A percentile compares a stretch with the other conserved stretches of the same genome.
These are phyloP conservation scores for Aspergillus candidus DNA, from an alignment of 2,329 filamentous ascomycete genomes.

Conservation along the genomic window DNA sequence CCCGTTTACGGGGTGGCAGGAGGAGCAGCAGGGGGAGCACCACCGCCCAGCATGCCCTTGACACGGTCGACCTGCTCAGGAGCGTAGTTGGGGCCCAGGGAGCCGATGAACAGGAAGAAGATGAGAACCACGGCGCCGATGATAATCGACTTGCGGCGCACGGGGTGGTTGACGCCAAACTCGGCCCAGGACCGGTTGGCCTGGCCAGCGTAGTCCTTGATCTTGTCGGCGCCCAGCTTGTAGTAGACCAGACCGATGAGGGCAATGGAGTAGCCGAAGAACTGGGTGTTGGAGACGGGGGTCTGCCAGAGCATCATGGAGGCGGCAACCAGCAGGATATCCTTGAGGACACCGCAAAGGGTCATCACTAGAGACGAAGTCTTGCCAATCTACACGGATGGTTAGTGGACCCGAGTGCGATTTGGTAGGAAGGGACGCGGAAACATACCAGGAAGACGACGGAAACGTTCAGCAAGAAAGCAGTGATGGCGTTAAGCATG, in stretches of 20 bases:
- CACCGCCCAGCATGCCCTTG: constrained; percentile 33
- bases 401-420: not conserved
- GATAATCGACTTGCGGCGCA: constrained; percentile 69
- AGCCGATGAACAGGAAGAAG: constrained; percentile 63
- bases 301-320: constrained; percentile 76
- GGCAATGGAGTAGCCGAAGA: constrained; percentile 71
- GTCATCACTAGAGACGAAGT: constrained; percentile 82
- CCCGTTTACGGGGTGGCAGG: constrained; percentile 27
- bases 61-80: constrained; percentile 30
- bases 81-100: constrained; percentile 50
- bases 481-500: constrained; percentile 67
- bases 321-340: constrained; percentile 71
- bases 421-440: not conserved
- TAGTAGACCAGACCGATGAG: constrained; percentile 60
- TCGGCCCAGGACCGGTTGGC: constrained; percentile 76
- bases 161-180: constrained; percentile 70
- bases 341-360: constrained; percentile 79
- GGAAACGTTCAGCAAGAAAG: constrained; percentile 74
- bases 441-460: constrained; percentile 75
- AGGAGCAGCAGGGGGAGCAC: constrained; percentile 19
- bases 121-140: constrained; percentile 59
- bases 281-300: constrained; percentile 63
- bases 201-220: constrained; percentile 71
- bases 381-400: constrained; percentile 64
- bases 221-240: constrained; percentile 67